These are phyloP conservation scores for Umbelopsis sp. DNA, from an alignment of 192 early-diverging fungal genomes.

Conservation along the genomic window DNA sequence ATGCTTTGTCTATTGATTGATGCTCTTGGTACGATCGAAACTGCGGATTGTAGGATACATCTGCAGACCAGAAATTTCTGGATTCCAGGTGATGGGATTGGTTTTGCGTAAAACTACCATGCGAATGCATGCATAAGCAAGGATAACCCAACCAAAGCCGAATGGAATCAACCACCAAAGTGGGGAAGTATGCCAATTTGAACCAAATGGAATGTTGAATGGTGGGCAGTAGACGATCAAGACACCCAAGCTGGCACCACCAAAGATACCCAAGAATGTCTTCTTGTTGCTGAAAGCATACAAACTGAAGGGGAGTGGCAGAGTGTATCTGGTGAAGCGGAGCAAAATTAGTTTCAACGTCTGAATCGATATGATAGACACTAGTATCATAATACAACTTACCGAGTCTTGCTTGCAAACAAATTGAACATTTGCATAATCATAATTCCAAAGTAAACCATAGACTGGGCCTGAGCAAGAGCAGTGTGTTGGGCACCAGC, in stretches of 20 bases:
- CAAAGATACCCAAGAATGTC: slow-evolving; percentile 71
- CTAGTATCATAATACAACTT: background rate
- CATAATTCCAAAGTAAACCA: slow-evolving; percentile 75
- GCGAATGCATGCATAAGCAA: slow-evolving; percentile 73
- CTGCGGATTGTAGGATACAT: slow-evolving; percentile 77
- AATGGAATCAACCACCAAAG: slow-evolving; percentile 85
- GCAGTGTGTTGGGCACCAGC: slow-evolving; percentile 65
- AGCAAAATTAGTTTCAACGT: background rate
- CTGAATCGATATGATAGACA: background rate
- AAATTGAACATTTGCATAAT: slow-evolving; percentile 93
- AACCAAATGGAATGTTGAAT: slow-evolving; percentile 77
- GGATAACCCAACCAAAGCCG: slow-evolving; percentile 78
- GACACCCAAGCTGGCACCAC: slow-evolving; percentile 65
- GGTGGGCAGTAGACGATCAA: slow-evolving; percentile 86
- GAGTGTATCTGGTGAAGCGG: slow-evolving; percentile 13
- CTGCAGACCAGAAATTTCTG: slow-evolving; percentile 81
- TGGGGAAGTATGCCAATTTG: slow-evolving; percentile 56
- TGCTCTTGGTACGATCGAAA: slow-evolving; percentile 17
- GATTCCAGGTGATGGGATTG: slow-evolving; percentile 67
- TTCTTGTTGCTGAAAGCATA: slow-evolving; percentile 81
- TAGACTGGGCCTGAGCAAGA: slow-evolving; percentile 77
- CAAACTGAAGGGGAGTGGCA: slow-evolving; percentile 74
- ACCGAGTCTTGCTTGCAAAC: slow-evolving; percentile 87
- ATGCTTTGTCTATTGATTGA: slow-evolving; percentile 2
- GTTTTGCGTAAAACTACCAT: slow-evolving; percentile 60